These are phyloP conservation scores for Tetradesmus lagerheimii DNA, from an alignment of 139 green algal species.

Conservation along the genomic window DNA sequence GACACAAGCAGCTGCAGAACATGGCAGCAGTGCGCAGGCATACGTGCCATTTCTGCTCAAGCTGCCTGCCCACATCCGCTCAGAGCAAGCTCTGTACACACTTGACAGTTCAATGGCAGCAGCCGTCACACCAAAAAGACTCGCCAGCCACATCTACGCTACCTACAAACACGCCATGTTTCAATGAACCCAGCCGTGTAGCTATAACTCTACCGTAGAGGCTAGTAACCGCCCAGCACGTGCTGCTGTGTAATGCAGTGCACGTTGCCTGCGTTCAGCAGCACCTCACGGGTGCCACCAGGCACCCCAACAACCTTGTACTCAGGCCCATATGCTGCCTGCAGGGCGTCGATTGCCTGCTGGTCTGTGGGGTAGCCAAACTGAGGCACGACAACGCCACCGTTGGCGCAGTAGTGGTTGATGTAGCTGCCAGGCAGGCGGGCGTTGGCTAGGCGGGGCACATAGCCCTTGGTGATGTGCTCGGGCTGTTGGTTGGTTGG, in stretches of 20 bases:
- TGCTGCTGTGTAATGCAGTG: conserved; percentile 73
- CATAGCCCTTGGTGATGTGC: conserved; percentile 73
- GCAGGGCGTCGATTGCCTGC: conserved; percentile 65
- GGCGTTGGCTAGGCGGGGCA: conserved; percentile 62
- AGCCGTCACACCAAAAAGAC: too few species aligned
- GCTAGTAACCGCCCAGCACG: conserved; percentile 36
- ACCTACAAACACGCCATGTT: too few species aligned
- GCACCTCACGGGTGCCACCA: conserved; percentile 64
- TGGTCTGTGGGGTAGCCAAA: conserved; percentile 69
- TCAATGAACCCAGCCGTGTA: too few species aligned
- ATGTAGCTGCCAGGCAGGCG: conserved; percentile 80
- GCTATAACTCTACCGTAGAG: too few species aligned
- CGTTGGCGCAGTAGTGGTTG: conserved; percentile 87
- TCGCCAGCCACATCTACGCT: too few species aligned
- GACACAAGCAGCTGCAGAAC: too few species aligned
- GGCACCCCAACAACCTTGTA: conserved; percentile 76
- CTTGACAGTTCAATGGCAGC: too few species aligned
- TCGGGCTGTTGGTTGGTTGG: conserved; percentile 56
- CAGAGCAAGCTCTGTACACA: too few species aligned
- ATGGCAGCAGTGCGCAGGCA: too few species aligned
- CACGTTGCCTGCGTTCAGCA: conserved; percentile 83
- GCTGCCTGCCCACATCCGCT: too few species aligned
- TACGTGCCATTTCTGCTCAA: too few species aligned
- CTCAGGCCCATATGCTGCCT: conserved; percentile 65
- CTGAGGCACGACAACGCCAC: conserved; percentile 67